phyloP scores from a whole-genome alignment of 176 grass and related monocot genomes.

The Oryza brachyantha region DNA sequence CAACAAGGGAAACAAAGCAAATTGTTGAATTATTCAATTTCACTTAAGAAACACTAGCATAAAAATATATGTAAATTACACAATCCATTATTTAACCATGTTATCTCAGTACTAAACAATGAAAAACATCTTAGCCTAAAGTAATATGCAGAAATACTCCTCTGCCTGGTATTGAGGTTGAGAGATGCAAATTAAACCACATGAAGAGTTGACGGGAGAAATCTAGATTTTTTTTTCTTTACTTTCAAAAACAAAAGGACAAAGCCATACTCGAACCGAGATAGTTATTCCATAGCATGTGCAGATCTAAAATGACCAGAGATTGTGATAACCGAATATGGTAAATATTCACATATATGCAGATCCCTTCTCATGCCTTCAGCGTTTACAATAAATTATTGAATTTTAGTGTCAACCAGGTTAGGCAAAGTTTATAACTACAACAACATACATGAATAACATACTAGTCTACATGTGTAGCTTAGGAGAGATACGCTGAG shows the following conservation, averaged over 20 bases:
- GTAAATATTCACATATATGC: too few species aligned
- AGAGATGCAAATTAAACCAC: neutral
- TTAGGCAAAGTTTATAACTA: neutral
- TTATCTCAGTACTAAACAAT: slow-evolving; percentile 2
- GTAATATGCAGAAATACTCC: neutral
- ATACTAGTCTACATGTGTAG: neutral
- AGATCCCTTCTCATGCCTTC: too few species aligned
- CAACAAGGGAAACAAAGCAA: slow-evolving; percentile 19
- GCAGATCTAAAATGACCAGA: neutral
- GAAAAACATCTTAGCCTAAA: neutral
- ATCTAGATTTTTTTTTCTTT: neutral
- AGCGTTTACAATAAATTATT: too few species aligned
- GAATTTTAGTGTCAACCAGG: neutral
- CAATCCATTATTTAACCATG: neutral
- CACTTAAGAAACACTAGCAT: slow-evolving; percentile 6
- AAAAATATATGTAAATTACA: neutral
- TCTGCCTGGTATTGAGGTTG: neutral
- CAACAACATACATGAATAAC: neutral
- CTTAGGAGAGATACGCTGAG: neutral
- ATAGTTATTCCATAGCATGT: neutral
- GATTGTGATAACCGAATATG: neutral
- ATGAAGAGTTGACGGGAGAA: neutral
- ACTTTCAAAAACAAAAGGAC: neutral
- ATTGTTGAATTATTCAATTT: slow-evolving; percentile 23
- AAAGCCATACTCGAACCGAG: neutral